Evolutionary conservation across 176 grass and related monocot species (phyloP), one percentile per base, ranked within the genome.

Genomic region (Tuctoria greenei): DNA sequence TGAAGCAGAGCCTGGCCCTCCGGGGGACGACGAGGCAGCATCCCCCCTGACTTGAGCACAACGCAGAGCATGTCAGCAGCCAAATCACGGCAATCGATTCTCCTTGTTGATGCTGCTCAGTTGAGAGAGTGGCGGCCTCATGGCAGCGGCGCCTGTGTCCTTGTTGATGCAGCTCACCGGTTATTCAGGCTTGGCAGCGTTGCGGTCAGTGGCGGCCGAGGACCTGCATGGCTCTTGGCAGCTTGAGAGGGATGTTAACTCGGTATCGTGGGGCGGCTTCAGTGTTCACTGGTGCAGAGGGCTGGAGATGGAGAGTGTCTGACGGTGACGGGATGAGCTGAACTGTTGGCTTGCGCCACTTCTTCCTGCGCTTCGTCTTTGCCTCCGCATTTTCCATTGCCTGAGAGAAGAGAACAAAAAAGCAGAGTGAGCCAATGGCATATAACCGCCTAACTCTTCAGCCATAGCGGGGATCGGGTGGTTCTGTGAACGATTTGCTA

Each of bases 201-300:
- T 99, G 69, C 75, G 87, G 58, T 92, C 92, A 2, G 79, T 86
- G 5, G 79, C 46, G 1, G 64, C 20, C 3, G 86, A 89, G 13
- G 89, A 86, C 89, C 95, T 92, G 27, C 89, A 99, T 92, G 27
- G 91, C 92, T 55, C 91, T 82, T 17, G 95, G 92, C 56, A 99
- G 79, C 74, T 90, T 92, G 13, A 95, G 79, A 23, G 85, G 74
- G 31, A 95, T 84, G 64, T 92, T 83, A 4, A 69, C 52, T 67
- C 73, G 75, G 28, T 31, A 72, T 45, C 67, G 82, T 5, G 82
- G 82, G 36, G 76, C 49, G 8, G 41, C 65, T 20, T 86, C 82
- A 12, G 50, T 88, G 58, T 49, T 80, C 64, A 79, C 83, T 51
- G 64, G 51, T 6, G 47, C 57, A 7, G 69, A 39, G 6, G 84